Evolutionary conservation across 169 alveolate species (phyloP), one percentile per base, ranked within the genome.

Genomic region (Theileria equi): DNA sequence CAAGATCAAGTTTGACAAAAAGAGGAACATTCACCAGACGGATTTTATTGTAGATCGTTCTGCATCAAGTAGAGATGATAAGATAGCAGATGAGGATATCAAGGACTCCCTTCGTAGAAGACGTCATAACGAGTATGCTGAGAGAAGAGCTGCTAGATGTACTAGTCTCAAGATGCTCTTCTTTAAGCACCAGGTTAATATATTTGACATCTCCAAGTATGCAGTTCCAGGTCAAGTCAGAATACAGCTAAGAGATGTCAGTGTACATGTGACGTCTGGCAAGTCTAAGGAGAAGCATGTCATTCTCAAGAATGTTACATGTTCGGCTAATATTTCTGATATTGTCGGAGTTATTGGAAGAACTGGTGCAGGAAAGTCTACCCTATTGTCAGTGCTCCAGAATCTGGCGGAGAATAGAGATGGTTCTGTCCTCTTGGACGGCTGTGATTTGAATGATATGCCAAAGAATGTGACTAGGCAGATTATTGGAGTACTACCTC

Each of bases 331-430:
- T 11, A 55, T 43, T 1, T 58, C 69, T 2, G 82, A 77, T 35
- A 38, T 77, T 1, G 28, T 77, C 0, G 86, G 81, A 17, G 61
- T 77, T 29, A 66, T 67, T 23, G 86, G 86, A 5, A 52, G 86
- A 7, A 77, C 86, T 2, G 86, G 86, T 5, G 60, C 86, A 0
- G 86, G 86, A 17, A 77, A 77, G 54, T 67, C 69, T 10, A 66
- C 86, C 11, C 76, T 77, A n/a, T 28, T 77, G 4, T 16, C 73
- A 7, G 72, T 52, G 23, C 17, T 77, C 25, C 70, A 67, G 59
- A 62, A 67, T 38, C 29, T 55, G 10, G 60, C 47, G 19, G 26
- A 63, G 1, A 10, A 47, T 10, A 49, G 77, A 11, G 65, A 58
- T 1, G 86, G 86, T 5, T 25, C 63, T 17, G 77, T 77, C 3